Base-by-base conservation (phyloP, 352 stramenopile species). In the Phytophthora idaei region DNA sequence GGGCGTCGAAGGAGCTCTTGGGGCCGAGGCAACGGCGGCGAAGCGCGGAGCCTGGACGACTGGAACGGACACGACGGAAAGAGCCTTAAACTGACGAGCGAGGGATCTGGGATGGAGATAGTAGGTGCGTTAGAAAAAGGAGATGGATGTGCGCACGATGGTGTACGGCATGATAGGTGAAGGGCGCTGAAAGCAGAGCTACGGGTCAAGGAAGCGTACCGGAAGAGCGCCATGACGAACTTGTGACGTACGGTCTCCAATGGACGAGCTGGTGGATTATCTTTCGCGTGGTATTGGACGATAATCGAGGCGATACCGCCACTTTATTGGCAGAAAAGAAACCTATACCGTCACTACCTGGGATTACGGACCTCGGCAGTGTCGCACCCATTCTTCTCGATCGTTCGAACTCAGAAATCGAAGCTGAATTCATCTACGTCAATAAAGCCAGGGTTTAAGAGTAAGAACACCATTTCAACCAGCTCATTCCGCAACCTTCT, bases 21-120 rank as follows among this genome's bases (percentile, higher is more conserved):
- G 17, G 1, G 54, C 15, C 4, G 57, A 55, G n/a, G 62, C 32
- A 28, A 71, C 53, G 32, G 65, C 62, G 9, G 55, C 57, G 36
- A 78, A 71, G 56, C 77, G 77, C 49, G 70, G 62, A 27, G 51
- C 49, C 34, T 77, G 47, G 6, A 53, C 49, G 44, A 44, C 34
- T 11, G 49, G 21, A 21, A 21, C 21, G 21, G 21, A 21, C 21
- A 21, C 21, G 25, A 88, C 69, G 48, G 76, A 65, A n/a, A 90
- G 69, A 25, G 74, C 55, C 56, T 81, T 73, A 57, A 89, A 78
- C 52, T 87, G 80, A 56, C 77, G 80, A 31, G 80, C 75, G 48
- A 91, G 61, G 47, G 78, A 89, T 67, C 83, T 91, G 59, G 10
- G 17, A 1, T 11, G 29, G 14, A 48, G 17, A 46, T 10, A 60